Evolutionary conservation across 768 basidiomycete species (phyloP), one percentile per base, ranked within the genome.

Genomic region (Panellus pusillus): DNA sequence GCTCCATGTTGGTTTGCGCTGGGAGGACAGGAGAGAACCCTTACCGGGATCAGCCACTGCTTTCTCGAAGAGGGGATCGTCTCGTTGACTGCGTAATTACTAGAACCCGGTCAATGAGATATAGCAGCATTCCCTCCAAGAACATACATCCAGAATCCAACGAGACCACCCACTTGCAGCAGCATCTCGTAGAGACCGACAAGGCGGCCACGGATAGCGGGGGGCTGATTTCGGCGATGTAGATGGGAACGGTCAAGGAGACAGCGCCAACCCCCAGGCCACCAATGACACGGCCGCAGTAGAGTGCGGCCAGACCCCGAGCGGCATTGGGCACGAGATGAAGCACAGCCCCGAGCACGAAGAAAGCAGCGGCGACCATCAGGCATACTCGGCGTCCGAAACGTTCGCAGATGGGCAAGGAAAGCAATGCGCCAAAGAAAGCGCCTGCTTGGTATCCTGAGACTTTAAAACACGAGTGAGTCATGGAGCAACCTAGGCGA

Each of bases 141-240:
- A 9, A 24, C 42, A 6, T 41, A 50, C 50, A 56, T 56, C 56
- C 56, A 57, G 46, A 70, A 72, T 12, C 71, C 70, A 19, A 65
- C 63, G 20, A 72, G 55, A 2, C 61, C 64, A 27, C 71, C 71
- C 28, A 67, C 52, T 58, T 73, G 72, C 39, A 66, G 68, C 9
- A 62, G 58, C 24, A 70, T 56, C 41, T 74, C 72, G 59, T 70
- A 72, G 32, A 66, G 50, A 12, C 70, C 73, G 27, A 70, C 64
- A n/a, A 74, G 57, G 36, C 64, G 65, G 15, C 70, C 70, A 18
- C 67, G 63, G 37, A 68, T 63, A 29, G 62, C 58, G 28, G 67
- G 55, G 69, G 58, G 3, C 68, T 51, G 35, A 70, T 62, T 48
- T 74, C 55, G 28, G 55, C 43, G 39, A 57, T 50, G 50, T 57